Percentiles rank a stretch among this genome's conserved stretches.
Evolutionary conservation across 768 basidiomycete genomes (phyloP).

Genomic region (Boletus vermiculosoides): DNA sequence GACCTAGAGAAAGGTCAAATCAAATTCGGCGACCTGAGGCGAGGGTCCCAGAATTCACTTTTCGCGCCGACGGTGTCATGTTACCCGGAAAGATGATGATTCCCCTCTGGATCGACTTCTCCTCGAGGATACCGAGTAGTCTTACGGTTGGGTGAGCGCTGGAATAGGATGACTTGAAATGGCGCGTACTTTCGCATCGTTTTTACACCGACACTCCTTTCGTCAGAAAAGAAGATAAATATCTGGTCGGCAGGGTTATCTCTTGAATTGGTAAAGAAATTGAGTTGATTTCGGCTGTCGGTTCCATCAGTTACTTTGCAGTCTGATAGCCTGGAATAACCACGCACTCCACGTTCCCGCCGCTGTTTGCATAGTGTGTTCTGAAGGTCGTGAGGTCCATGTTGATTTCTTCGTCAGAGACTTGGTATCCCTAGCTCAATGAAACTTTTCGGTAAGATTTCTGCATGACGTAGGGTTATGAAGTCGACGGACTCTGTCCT

Average conservation of each 20-base stretch:
- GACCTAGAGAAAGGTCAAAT: conserved; percentile 53
- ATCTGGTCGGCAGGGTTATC: conserved; percentile 74
- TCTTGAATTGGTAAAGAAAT: conserved; percentile 82
- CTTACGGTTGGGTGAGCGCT: conserved; percentile 41
- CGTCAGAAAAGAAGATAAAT: conserved; percentile 95
- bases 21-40: too few relatives aligned
- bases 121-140: conserved; percentile 85
- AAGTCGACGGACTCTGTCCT: conserved; percentile 70
- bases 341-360: conserved; percentile 83
- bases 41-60: conserved; percentile 49
- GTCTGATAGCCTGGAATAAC: not conserved
- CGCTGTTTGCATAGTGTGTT: conserved; percentile 63
- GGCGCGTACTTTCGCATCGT: conserved; percentile 89
- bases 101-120: conserved; percentile 85
- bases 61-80: conserved; percentile 96
- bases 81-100: conserved; percentile 95
- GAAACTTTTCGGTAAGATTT: conserved; percentile 19
- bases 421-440: conserved; percentile 75
- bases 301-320: conserved; percentile 7
- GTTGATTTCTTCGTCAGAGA: conserved; percentile 91
- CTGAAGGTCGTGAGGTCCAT: conserved; percentile 84
- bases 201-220: conserved; percentile 92
- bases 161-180: not conserved
- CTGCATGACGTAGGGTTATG: conserved; percentile 4
- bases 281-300: conserved; percentile 78